Evolutionary conservation across 331 rosid genomes (phyloP), one percentile per base, ranked within the genome.

Genomic region (Acacia pycnantha): DNA sequence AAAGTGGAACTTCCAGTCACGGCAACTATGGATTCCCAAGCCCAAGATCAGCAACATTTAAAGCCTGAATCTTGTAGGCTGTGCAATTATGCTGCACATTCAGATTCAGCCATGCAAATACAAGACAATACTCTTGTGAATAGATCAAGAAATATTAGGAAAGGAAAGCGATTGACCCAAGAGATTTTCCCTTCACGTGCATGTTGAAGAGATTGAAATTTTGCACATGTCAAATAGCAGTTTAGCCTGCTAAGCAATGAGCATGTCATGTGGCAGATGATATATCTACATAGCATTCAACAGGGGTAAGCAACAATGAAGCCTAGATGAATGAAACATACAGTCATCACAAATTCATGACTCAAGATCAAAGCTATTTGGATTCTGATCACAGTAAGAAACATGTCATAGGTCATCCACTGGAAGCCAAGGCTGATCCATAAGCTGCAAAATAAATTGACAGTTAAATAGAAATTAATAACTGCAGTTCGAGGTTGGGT

Each of bases 281-380:
- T 48, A 40, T 86, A 90, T 89, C 51, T 85, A 92, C 92, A 86
- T 18, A 31, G 78, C 85, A 83, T 56, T 73, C 84, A 67, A 48
- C 31, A 48, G 79, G 80, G 70, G 70, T 59, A 10, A 62, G 31
- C 76, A 51, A 70, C 41, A 11, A 11, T 19, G 46, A 79, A 75
- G 19, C 81, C 81, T 80, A 82, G 79, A 89, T 76, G 78, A 71
- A 85, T 82, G 76, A 67, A 85, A 77, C 74, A 73, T 78, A 67
- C 50, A 62, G 70, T 82, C 71, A 83, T 79, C 82, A 33, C 22
- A 22, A 84, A 83, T 56, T 75, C 67, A 81, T 70, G 22, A 50
- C 89, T 77, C 81, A 69, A 31, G 71, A 69, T 70, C 7, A 78
- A 74, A 76, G 88, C 67, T 77, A 73, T 54, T 74, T 76, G 74